Conservation (phyloP, 176 grass and related monocot genomes). For the Oryza meridionalis region DNA sequence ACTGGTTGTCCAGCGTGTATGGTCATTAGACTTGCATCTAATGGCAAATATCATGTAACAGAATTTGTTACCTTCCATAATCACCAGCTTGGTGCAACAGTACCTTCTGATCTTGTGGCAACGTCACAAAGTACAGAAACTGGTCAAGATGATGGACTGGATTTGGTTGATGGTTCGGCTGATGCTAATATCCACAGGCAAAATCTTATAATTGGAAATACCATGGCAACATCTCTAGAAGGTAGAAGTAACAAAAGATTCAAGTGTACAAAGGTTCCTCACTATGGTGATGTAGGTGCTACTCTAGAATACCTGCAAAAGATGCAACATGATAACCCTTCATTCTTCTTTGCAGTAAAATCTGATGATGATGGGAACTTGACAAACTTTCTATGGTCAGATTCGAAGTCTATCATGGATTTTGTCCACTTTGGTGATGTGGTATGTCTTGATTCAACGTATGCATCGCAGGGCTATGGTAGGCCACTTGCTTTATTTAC, state of each 20-base stretch:
- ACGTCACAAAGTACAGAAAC: constrained; percentile 50
- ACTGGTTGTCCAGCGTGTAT: constrained; percentile 94
- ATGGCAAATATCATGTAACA: constrained; percentile 82
- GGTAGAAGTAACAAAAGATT: constrained; percentile 54
- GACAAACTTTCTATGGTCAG: constrained; percentile 75
- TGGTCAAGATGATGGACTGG: constrained; percentile 52
- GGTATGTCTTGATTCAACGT: constrained; percentile 86
- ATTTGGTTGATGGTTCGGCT: constrained; percentile 46
- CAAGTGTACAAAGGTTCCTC: constrained; percentile 47
- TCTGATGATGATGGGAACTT: constrained; percentile 77
- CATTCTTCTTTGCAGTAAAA: constrained; percentile 77
- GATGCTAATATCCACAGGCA: constrained; percentile 45
- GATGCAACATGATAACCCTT: constrained; percentile 80
- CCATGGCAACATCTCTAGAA: constrained; percentile 37
- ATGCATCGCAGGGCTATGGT: constrained; percentile 64
- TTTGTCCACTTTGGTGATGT: constrained; percentile 84
- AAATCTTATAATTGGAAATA: constrained; percentile 34
- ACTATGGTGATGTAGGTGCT: constrained; percentile 69
- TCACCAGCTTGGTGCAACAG: constrained; percentile 64
- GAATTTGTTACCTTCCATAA: constrained; percentile 91
- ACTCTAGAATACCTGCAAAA: constrained; percentile 83
- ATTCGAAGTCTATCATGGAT: constrained; percentile 81
- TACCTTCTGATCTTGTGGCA: constrained; percentile 63
- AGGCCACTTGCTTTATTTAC: constrained; percentile 83
- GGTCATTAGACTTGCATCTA: constrained; percentile 70